Percentiles rank a stretch among this genome's conserved stretches.
These are phyloP conservation scores for Candida rishiriensis DNA, from an alignment of 805 yeast species.

Conservation along the genomic window DNA sequence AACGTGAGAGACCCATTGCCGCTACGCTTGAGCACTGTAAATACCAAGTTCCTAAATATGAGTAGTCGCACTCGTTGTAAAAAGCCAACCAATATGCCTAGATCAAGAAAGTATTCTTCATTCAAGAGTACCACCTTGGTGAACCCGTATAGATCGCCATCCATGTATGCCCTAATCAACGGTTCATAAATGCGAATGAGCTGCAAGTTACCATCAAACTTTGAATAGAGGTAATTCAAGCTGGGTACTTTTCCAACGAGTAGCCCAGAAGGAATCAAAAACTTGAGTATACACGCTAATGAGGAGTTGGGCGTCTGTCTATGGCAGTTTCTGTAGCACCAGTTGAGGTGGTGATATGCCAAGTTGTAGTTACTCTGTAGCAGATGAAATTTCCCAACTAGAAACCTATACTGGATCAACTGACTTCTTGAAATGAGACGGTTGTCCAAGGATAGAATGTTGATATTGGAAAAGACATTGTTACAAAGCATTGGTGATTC, in stretches of 20 bases:
- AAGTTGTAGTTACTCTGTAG: constrained; percentile 46
- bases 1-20: constrained; percentile 15
- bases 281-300: constrained; percentile 36
- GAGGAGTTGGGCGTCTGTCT: constrained; percentile 23
- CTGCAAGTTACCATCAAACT: constrained; percentile 10
- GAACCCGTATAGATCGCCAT: constrained; percentile 41
- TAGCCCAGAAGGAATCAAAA: constrained; percentile 48
- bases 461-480: constrained; percentile 58
- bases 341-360: constrained; percentile 43
- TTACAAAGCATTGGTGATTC: constrained; percentile 55
- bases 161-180: constrained; percentile 30
- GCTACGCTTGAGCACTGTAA: constrained; percentile 15
- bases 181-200: constrained; percentile 34
- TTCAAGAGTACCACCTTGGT: constrained; percentile 29
- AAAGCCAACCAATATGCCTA: constrained; percentile 39
- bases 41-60: constrained; percentile 39
- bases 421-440: constrained; percentile 38
- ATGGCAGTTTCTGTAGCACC: constrained; percentile 42
- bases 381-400: constrained; percentile 49
- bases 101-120: constrained; percentile 35
- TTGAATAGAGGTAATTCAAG: constrained; percentile 19
- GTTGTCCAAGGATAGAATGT: constrained; percentile 42
- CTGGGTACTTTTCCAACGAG: constrained; percentile 49
- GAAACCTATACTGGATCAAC: constrained; percentile 48
- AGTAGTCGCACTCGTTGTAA: constrained; percentile 42